Percentiles rank a stretch among this genome's conserved stretches.
phyloP scores from a whole-genome alignment of 352 stramenopile genomes.

The Pythium sukuiense region DNA sequence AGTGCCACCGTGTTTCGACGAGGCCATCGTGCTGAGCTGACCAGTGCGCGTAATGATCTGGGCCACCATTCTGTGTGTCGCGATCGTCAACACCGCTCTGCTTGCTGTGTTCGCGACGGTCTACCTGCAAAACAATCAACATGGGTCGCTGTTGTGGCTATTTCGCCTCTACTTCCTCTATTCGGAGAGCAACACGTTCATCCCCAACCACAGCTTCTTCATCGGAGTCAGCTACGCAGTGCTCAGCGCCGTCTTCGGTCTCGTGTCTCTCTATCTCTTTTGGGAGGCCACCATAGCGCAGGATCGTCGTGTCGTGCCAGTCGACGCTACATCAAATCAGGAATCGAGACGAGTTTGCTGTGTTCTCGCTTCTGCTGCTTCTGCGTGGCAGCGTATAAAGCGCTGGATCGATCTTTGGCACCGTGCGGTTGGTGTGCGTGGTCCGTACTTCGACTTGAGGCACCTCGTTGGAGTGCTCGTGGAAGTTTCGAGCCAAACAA shows the following conservation, averaged over 20 bases:
- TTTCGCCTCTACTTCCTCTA: background rate
- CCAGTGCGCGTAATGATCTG: background rate
- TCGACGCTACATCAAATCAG: background rate
- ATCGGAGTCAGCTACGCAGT: background rate
- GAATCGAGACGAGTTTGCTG: background rate
- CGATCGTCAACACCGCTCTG: background rate
- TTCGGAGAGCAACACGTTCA: background rate
- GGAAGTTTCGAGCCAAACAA: background rate
- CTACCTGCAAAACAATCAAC: background rate
- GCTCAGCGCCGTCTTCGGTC: background rate
- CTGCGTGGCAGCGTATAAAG: too few relatives aligned
- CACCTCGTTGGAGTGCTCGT: background rate
- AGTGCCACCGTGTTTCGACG: background rate
- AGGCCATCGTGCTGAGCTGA: background rate
- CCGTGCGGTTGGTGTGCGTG: background rate
- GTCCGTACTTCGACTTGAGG: constrained; percentile 7
- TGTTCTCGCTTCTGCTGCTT: too few relatives aligned
- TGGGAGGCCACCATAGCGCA: too few relatives aligned
- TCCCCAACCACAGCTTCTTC: background rate
- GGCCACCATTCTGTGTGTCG: background rate
- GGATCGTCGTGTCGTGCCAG: too few relatives aligned
- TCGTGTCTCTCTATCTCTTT: background rate
- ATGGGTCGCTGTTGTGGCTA: background rate
- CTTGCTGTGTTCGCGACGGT: background rate
- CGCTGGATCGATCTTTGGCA: background rate